phyloP scores from a whole-genome alignment of 2,329 filamentous ascomycete genomes.

The Cladorrhinum sp. region DNA sequence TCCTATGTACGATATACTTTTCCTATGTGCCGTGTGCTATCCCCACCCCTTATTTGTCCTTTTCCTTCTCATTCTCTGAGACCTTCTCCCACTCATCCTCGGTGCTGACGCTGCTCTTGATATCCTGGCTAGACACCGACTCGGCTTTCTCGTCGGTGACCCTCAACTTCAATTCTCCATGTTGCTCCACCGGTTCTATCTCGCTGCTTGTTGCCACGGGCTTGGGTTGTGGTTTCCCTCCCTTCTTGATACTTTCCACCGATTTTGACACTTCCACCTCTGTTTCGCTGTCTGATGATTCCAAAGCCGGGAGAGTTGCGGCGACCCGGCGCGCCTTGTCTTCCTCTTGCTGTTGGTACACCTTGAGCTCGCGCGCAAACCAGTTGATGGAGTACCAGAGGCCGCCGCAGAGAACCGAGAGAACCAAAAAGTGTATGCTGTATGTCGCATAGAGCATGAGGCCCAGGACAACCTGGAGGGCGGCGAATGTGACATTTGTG shows the following conservation, averaged over 20 bases:
- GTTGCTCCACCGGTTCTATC: slow-evolving; percentile 41
- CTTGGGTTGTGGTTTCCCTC: slow-evolving; percentile 33
- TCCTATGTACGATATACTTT: background rate
- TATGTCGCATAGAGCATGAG: slow-evolving; percentile 74
- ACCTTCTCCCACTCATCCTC: slow-evolving; percentile 99
- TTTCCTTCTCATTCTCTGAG: slow-evolving; percentile 65
- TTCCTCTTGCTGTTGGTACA: slow-evolving; percentile 44
- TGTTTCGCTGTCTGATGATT: slow-evolving; percentile 48
- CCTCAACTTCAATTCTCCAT: slow-evolving; percentile 50
- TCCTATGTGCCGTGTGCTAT: background rate
- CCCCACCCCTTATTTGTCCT: slow-evolving; percentile 42
- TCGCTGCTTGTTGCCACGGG: slow-evolving; percentile 37
- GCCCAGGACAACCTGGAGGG: slow-evolving; percentile 76
- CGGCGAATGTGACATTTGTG: slow-evolving; percentile 84
- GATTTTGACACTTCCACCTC: slow-evolving; percentile 43
- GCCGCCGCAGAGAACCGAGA: slow-evolving; percentile 74
- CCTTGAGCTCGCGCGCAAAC: slow-evolving; percentile 71
- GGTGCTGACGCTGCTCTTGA: slow-evolving; percentile 65
- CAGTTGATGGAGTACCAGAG: slow-evolving; percentile 97
- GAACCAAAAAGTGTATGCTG: slow-evolving; percentile 82
- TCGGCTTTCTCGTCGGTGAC: slow-evolving; percentile 37
- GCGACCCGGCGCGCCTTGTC: slow-evolving; percentile 40
- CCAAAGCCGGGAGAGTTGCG: slow-evolving; percentile 29
- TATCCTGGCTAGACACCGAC: slow-evolving; percentile 39
- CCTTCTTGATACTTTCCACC: slow-evolving; percentile 25